Conservation (phyloP, 441 rosid species). For the Biscutella auriculata region DNA sequence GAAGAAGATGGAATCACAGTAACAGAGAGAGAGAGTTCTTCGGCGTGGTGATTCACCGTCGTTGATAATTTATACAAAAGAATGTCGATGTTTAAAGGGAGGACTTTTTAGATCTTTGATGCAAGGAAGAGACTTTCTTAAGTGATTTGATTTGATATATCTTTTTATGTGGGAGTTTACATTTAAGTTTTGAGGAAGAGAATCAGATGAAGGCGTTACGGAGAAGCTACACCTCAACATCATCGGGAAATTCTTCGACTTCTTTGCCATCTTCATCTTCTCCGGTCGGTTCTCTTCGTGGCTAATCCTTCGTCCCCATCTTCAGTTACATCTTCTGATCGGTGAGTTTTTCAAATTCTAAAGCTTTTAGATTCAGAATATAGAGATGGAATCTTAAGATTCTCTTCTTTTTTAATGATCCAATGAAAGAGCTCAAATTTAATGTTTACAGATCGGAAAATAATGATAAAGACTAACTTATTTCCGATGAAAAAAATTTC, state of each 20-base stretch:
- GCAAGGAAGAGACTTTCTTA: background rate
- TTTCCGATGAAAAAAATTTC: background rate
- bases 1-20: too few relatives aligned
- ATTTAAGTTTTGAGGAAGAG: background rate
- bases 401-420: conserved; percentile 22
- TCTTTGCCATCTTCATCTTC: conserved; percentile 16
- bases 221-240: conserved; percentile 72
- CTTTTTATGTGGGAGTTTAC: too few relatives aligned
- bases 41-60: too few relatives aligned
- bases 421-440: conserved; percentile 12
- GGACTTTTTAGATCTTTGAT: conserved; percentile 3
- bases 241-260: conserved; percentile 45
- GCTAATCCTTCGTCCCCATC: conserved; percentile 82
- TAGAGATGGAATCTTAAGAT: conserved; percentile 14
- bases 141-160: background rate
- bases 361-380: conserved; percentile 13
- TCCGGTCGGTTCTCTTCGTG: conserved; percentile 77
- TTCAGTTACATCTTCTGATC: conserved; percentile 65
- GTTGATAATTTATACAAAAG: background rate
- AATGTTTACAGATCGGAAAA: background rate
- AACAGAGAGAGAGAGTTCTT: too few relatives aligned
- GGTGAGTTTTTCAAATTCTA: conserved; percentile 61
- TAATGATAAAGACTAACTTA: background rate
- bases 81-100: background rate
- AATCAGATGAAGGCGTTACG: conserved; percentile 78